Base-by-base conservation (phyloP, 768 basidiomycete species). In the Tulasnella sp. region DNA sequence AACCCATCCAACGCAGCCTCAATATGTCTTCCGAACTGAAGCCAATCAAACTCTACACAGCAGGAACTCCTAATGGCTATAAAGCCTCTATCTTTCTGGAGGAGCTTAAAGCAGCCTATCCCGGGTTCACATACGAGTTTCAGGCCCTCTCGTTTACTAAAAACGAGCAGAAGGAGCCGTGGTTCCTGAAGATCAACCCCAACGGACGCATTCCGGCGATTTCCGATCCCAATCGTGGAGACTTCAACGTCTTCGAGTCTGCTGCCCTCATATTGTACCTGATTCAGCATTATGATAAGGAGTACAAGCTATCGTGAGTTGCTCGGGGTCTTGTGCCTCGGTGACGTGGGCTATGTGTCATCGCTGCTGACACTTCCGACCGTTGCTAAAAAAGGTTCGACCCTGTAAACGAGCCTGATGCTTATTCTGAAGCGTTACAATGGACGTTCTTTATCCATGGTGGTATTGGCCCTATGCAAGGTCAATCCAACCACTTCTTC, bases 381-480 rank as follows among this genome's bases (percentile, higher is more conserved):
- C 32, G 6, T 20, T 42, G 26, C 40, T 13, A 9, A 32, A 39
- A n/a, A 29, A 80, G 85, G 81, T 94, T 92, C 84, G 87, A 91
- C 80, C 84, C 86, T 4, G 84, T 81, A 23, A 86, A 82, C 7
- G 83, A 85, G 37, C 75, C 82, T 5, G 86, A 92, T 69, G 86
- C 90, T 44, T 90, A 91, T 81, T 91, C 89, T 81, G 90, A 92
- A 84, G 87, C 89, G 85, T 82, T 93, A 32, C 93, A 94, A 82
- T 96, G 94, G 95, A 90, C 95, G 74, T 93, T 95, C 86, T 96
- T 95, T 80, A 88, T 90, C 9, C 92, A 93, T 82, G 93, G 92
- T 1, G 93, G 91, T 35, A 84, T 93, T 84, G 83, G 71, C 23
- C 74, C 76, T 37, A 79, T 82, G 70, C 73, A 73, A 70, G 70